Base-by-base conservation (phyloP, 1,284 basidiomycete genomes). In the Marasmius fiardii region DNA sequence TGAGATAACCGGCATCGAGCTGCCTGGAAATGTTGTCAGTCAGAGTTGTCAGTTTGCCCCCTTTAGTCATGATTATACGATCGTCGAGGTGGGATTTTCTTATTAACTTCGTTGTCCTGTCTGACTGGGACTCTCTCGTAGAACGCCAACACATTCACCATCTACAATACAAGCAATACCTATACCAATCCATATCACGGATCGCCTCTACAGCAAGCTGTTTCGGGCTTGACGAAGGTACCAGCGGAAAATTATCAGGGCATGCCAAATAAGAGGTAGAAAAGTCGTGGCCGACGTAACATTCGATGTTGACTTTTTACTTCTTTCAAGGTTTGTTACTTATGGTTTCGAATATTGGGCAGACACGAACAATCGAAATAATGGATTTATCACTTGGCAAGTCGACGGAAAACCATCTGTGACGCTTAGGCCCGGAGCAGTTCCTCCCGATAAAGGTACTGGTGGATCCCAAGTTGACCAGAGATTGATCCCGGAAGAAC, bases 401-500 rank as follows among this genome's bases (percentile, higher is more conserved):
- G 74, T 77, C 16, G 75, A 84, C 56, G 84, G 82, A 7, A 67
- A 70, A 56, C 70, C 72, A n/a, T 75, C 75, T 5, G 77, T 78
- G 61, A 76, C 79, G 5, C 65, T 92, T 62, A 75, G 79, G 8
- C 83, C 85, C 0, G 53, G 61, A 1, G 78, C 86, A 31, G 72
- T 90, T 6, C 80, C 72, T 0, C 73, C 85, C 4, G 88, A 90
- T 64, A 65, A 58, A 35, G 74, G 72, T 0, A 48, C 69, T 0
- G 68, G 68, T 43, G 76, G 76, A 1, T 74, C 71, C 24, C 72
- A 74, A 33, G 75, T 92, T n/a, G 74, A 75, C 1, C 81, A 83
- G 60, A 69, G 90, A 56, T 65, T 90, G 37, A 82, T 93, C 7
- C 78, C 89, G 1, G 84, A 89, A 63, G 91, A 93, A 64, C 90